Base-by-base conservation (phyloP, 495 filamentous ascomycete species). In the Xylaria bambusicola region DNA sequence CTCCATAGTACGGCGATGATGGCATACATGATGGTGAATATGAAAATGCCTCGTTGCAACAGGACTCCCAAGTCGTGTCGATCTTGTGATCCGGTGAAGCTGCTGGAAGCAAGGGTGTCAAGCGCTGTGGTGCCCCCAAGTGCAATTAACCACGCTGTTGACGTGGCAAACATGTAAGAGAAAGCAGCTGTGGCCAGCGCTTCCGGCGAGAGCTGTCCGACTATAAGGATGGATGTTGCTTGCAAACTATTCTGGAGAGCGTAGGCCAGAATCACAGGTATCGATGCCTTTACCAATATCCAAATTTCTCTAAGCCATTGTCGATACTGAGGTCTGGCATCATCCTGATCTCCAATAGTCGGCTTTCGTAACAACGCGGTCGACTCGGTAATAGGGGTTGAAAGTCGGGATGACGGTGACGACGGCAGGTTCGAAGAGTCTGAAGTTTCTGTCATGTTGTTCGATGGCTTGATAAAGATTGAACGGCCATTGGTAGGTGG, bases 41-140 rank as follows among this genome's bases (percentile, higher is more conserved):
- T 84, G 47, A 95, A 73, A 61, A 96, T 86, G 0, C 88, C 86
- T 20, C 91, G 78, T 69, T 97, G 92, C 10, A 97, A 77, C 10
- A 96, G 75, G 33, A 95, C 81, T 1, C 92, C 92, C 15, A 96
- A 82, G 67, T 93, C 89, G 63, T 92, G 85, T 60, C 86, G 90
- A 68, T 94, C 88, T 58, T 83, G 79, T 57, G 90, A 93, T 0
- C 89, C 91, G 0, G 92, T 97, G 69, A 90, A 97, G n/a, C 85
- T 86, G 17, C 88, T 88, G 0, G 91, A 93, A 12, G 89, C 90
- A 12, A 97, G 77, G 0, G 92, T 97, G 72, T 97, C 92, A 31
- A 97, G 77, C 1, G 92, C 92, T 1, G 91, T 97, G 2, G 92
- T 93, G 6, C 93, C 93, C n/a, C 93, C 93, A 3, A 97, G 78